Conservation (phyloP, 192 early-diverging fungal genomes). For the Coemansia sp. region DNA sequence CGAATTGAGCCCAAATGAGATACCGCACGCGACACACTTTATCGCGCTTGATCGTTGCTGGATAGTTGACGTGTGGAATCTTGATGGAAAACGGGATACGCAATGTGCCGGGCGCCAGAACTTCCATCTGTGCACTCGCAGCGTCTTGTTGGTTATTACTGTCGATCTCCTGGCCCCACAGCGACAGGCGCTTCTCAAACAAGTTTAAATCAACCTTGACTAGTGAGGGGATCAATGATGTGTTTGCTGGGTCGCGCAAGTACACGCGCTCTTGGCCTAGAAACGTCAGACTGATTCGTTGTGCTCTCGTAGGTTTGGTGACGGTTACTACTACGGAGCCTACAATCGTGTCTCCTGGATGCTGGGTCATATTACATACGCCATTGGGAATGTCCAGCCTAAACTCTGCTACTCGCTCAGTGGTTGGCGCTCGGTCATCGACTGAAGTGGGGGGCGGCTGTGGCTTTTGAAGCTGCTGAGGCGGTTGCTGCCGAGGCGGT, state of each 20-base stretch:
- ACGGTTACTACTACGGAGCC: slow-evolving; percentile 42
- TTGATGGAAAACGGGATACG: slow-evolving; percentile 36
- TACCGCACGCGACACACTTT: slow-evolving; percentile 37
- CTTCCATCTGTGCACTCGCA: slow-evolving; percentile 1
- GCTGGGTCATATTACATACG: slow-evolving; percentile 41
- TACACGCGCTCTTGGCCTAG: slow-evolving; percentile 38
- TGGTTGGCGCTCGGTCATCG: slow-evolving; percentile 40
- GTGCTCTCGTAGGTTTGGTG: slow-evolving; percentile 39
- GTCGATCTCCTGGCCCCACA: slow-evolving; percentile 25
- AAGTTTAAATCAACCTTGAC: slow-evolving; percentile 23
- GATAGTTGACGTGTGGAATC: slow-evolving; percentile 40
- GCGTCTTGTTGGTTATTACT: not conserved
- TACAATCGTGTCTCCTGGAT: slow-evolving; percentile 29
- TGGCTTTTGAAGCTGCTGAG: slow-evolving; percentile 8
- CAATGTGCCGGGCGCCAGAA: slow-evolving; percentile 34
- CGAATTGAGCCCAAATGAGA: slow-evolving; percentile 33
- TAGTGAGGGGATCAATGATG: slow-evolving; percentile 9
- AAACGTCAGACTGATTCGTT: slow-evolving; percentile 30
- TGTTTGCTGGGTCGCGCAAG: slow-evolving; percentile 15
- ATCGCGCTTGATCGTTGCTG: slow-evolving; percentile 30
- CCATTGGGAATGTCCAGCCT: slow-evolving; percentile 41
- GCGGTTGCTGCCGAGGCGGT: not conserved
- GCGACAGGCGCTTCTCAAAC: slow-evolving; percentile 34
- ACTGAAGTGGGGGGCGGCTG: not conserved
- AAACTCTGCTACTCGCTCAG: slow-evolving; percentile 43